Base-by-base conservation (phyloP, 2,329 filamentous ascomycete species). In the Ceratocystis cacaofunesta region DNA sequence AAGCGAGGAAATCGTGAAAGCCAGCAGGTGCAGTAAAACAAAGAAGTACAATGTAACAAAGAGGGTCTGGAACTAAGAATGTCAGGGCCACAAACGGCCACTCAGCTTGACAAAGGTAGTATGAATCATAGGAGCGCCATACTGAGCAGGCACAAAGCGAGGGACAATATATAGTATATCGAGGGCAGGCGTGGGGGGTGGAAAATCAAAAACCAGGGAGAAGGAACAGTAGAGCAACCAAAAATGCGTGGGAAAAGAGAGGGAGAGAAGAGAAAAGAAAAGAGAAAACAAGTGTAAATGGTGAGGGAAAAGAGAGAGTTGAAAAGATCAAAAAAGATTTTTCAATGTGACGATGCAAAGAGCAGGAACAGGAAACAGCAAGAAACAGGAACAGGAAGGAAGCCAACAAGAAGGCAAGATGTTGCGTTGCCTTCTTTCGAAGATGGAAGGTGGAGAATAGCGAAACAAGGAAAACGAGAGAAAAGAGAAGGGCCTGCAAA, bases 61-160 rank as follows among this genome's bases (percentile, higher is more conserved):
- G 36, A 41, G 30, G 12, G 25, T 32, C n/a, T 36, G 8, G 28
- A 12, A 58, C 48, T 17, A 41, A 62, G n/a, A 62, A 46, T 62
- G 43, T 48, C 61, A 62, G 61, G 43, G 43, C 61, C 61, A 62
- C 25, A 62, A 62, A 48, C 61, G 61, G 25, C 43, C 61, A 32
- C 61, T 62, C 30, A 62, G 17, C 22, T 62, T 46, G 41, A 62
- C 43, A 48, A 58, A 12, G 19, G 28, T 30, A 36, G 25, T 28
- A 43, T 17, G 19, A 44, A 48, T 64, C 55, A 60, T 43, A 60
- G 63, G 55, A 50, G 63, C 41, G 15, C 22, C 63, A 60, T 64
- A 28, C 44, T 64, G 63, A 17, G 48, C 25, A 8, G 30, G 44
- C 43, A 64, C 36, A 28, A n/a, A 43, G 36, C 43, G 17, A 43